Evolutionary conservation across 805 yeast genomes (phyloP).

Genomic region (Wickerhamomyces bovis): DNA sequence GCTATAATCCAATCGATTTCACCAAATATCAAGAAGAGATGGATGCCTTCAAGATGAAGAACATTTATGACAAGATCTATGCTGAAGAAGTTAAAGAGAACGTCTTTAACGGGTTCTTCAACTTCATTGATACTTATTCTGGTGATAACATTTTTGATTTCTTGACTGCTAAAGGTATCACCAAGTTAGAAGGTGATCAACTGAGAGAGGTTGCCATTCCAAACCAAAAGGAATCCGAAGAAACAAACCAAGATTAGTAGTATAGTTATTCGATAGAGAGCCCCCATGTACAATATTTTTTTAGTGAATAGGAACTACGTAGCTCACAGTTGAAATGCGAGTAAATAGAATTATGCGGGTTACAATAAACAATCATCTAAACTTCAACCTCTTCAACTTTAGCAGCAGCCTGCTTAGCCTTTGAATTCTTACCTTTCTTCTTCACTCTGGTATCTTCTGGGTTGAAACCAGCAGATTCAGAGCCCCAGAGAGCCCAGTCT

Average conservation of each 20-base stretch:
- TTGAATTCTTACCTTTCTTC: constrained; percentile 16
- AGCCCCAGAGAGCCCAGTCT: constrained; percentile 87
- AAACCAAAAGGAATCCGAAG: constrained; percentile 13
- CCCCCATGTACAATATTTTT: too few relatives aligned
- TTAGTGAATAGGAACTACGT: too few relatives aligned
- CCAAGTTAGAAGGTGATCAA: constrained; percentile 15
- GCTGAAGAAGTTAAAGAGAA: constrained; percentile 85
- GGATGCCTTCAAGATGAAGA: constrained; percentile 80
- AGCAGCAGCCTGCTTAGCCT: not conserved
- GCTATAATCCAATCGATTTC: constrained; percentile 72
- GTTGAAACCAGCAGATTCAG: constrained; percentile 79
- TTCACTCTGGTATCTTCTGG: constrained; percentile 64
- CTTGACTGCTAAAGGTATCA: constrained; percentile 36
- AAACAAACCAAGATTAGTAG: not conserved
- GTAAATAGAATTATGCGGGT: not conserved
- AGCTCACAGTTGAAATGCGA: not conserved
- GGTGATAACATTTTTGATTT: constrained; percentile 46
- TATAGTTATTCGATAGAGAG: too few relatives aligned
- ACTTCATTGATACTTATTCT: constrained; percentile 77
- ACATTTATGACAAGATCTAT: constrained; percentile 88
- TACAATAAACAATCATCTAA: not conserved
- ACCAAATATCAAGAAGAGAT: constrained; percentile 59
- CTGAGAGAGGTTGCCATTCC: constrained; percentile 19
- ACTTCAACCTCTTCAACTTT: not conserved
- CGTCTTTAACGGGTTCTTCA: constrained; percentile 84